Evolutionary conservation across 495 filamentous ascomycete genomes (phyloP), one percentile per base, ranked within the genome.

Genomic region (Usnea hakonensis): DNA sequence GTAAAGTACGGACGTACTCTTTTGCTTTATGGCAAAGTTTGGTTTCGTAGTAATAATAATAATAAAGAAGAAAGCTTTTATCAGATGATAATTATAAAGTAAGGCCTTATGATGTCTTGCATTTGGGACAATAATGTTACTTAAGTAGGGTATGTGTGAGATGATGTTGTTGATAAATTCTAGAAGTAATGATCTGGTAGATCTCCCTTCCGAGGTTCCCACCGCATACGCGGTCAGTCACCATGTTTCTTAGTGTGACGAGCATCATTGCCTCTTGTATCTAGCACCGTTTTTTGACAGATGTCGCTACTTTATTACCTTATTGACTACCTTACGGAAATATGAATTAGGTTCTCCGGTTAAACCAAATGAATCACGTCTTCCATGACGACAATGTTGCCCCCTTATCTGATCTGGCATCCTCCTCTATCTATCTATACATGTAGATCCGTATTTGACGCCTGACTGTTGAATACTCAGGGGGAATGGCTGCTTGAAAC

Each of bases 261-360:
- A 50, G 46, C 46, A 50, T 50, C 46, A 50, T 50, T 50, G 46
- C 46, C 46, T 30, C 46, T 50, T 50, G 6, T 50, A 50, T 50
- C 26, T 50, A 50, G 46, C 26, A 28, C 23, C 46, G 23, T 50
- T 50, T 36, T 28, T 30, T 30, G 13, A 16, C 23, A 50, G 4
- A 50, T 50, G 23, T 50, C 23, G 23, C 46, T 50, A 30, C 11
- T 6, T 36, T 6, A 11, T n/a, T n/a, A 36, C 5, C 35, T 36
- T 11, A 11, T 36, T 5, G 35, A 36, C 6, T 36, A 36, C 35
- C 6, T 50, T n/a, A n/a, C n/a, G n/a, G n/a, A n/a, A n/a, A n/a
- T n/a, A n/a, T n/a, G n/a, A n/a, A n/a, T n/a, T n/a, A n/a, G n/a
- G n/a, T n/a, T n/a, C n/a, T n/a, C n/a, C n/a, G n/a, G n/a, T n/a